Base-by-base conservation (phyloP, 805 yeast genomes). In the Starmerella khaoyaiensis region DNA sequence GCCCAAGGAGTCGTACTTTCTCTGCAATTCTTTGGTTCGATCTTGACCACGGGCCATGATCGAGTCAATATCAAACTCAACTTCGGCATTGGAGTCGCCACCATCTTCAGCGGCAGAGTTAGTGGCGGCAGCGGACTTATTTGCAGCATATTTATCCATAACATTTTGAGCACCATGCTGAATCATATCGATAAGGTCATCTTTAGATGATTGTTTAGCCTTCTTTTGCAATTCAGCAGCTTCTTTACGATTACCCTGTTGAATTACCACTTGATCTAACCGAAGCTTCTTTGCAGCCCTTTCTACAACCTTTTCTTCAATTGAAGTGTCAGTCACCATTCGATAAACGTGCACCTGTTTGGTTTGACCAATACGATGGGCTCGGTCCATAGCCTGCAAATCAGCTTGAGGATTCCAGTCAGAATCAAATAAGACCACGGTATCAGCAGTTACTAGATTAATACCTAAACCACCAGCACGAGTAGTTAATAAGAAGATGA, bases 391-490 rank as follows among this genome's bases (percentile, higher is more conserved):
- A 1, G 96, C 96, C 61, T 86, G 97, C 51, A 86, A 65, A 65
- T 86, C 97, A 0, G 95, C 96, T 56, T 86, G 97, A 2, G 97
- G 97, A 54, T 86, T 86, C 97, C 97, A 86, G 61, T 86, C 97
- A 0, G 93, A 79, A 58, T 86, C 97, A 55, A 73, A 87, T 20
- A 86, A 58, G 3, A 86, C 71, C 34, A 86, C 97, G 29, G 80
- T 74, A 56, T 86, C 95, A 2, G 97, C 97, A 7, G 82, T 72
- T 0, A 94, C 87, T 54, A 86, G 67, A 54, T 87, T 86, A 53
- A 86, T 86, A 52, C 97, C 97, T 38, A 86, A 67, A 8, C 97
- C 97, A 58, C 97, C 97, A 5, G 97, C 96, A 60, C 97, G 74
- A 0, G 97, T 86, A 1, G 97, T 86, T 43, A 86, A 63, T 45